Percentiles rank a stretch among this genome's conserved stretches.
Conservation (phyloP, 805 yeast species). For the Wickerhamomyces hampshirensis region DNA sequence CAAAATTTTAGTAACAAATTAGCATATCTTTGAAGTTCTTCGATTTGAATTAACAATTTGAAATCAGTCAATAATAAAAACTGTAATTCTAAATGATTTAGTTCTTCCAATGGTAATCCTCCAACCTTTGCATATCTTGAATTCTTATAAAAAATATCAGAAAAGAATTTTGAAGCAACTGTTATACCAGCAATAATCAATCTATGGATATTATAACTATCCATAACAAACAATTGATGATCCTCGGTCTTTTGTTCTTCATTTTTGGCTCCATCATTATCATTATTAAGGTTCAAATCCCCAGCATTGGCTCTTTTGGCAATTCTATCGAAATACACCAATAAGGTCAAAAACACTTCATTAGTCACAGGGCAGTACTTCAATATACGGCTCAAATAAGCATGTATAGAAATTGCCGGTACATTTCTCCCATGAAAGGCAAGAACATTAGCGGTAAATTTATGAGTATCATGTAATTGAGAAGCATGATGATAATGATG, state of each 20-base stretch:
- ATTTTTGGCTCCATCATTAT: conserved; percentile 15
- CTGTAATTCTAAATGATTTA: conserved; percentile 88
- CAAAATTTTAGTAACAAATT: conserved; percentile 81
- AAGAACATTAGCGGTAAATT: conserved; percentile 62
- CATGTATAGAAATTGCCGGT: conserved; percentile 91
- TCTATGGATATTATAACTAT: conserved; percentile 91
- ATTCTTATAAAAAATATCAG: conserved; percentile 92
- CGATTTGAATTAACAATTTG: conserved; percentile 78
- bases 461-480: conserved; percentile 31
- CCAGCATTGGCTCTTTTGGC: conserved; percentile 73
- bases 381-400: conserved; percentile 83
- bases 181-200: conserved; percentile 92
- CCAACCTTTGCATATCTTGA: conserved; percentile 94
- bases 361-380: conserved; percentile 98
- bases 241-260: conserved; percentile 18
- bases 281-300: conserved; percentile 25
- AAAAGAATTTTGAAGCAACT: conserved; percentile 89
- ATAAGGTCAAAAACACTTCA: conserved; percentile 84
- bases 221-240: conserved; percentile 84
- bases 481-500: conserved; percentile 30
- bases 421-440: conserved; percentile 95
- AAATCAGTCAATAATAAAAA: conserved; percentile 82
- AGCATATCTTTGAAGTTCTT: conserved; percentile 88
- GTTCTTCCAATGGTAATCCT: conserved; percentile 87
- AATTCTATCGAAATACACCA: conserved; percentile 92